Conservation (phyloP, 257 asterid genomes). For the Capsicum rhomboideum region DNA sequence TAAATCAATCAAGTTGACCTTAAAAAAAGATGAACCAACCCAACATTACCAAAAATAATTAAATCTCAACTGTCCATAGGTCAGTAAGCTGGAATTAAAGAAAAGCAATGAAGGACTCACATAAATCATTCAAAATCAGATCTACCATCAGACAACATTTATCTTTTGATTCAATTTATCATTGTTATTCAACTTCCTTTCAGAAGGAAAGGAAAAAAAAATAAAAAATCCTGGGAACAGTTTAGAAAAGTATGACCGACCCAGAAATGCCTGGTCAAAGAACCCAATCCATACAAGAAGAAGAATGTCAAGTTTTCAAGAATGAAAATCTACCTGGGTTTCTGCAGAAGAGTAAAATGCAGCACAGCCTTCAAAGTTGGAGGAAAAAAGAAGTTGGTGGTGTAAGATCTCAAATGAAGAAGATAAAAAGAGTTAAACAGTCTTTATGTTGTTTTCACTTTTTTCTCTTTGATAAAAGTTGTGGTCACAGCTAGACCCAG, state of each 20-base stretch:
- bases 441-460: neutral
- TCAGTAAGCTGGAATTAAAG: neutral
- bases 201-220: neutral
- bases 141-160: slow-evolving; percentile 16
- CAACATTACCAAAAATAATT: neutral
- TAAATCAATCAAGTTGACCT: neutral
- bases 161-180: neutral
- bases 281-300: slow-evolving; percentile 3
- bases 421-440: neutral
- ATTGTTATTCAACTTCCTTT: neutral
- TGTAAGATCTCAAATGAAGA: slow-evolving; percentile 25
- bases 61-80: neutral
- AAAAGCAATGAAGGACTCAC: neutral
- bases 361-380: slow-evolving; percentile 16
- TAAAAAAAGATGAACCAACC: neutral
- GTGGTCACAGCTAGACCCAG: neutral
- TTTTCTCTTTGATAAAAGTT: neutral
- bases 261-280: slow-evolving; percentile 3
- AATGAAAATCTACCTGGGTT: neutral
- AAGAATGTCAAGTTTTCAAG: slow-evolving; percentile 13
- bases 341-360: neutral
- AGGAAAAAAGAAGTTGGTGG: neutral
- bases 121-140: slow-evolving; percentile 39
- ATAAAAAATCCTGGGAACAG: neutral
- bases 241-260: slow-evolving; percentile 18